These are phyloP conservation scores for Cicer cuneatum DNA, from an alignment of 306 rosid genomes.

Conservation along the genomic window DNA sequence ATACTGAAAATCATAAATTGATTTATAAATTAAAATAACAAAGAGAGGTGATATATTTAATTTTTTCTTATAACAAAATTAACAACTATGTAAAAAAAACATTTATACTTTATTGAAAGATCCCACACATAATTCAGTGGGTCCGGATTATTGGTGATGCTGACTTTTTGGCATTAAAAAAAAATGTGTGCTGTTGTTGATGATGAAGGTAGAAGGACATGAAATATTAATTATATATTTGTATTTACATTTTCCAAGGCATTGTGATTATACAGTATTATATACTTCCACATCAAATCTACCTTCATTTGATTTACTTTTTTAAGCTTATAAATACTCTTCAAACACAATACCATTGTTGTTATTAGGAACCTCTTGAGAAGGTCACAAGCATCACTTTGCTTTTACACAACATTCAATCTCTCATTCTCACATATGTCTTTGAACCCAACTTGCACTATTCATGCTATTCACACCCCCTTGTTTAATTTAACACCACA, in stretches of 20 bases:
- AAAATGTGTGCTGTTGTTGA: constrained; percentile 13
- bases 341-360: constrained; percentile 26
- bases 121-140: constrained; percentile 43
- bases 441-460: constrained; percentile 42
- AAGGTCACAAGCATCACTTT: constrained; percentile 27
- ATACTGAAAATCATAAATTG: no score
- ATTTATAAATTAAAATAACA: no score
- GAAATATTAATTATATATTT: constrained; percentile 23
- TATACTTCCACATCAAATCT: constrained; percentile 57
- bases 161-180: constrained; percentile 44
- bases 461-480: constrained; percentile 10
- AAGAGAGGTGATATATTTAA: no score
- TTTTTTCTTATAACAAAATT: no score
- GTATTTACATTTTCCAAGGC: constrained; percentile 37
- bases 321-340: constrained; percentile 52
- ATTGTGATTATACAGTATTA: constrained; percentile 46
- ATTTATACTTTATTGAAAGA: background rate
- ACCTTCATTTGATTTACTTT: constrained; percentile 30
- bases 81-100: background rate
- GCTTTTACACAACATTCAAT: constrained; percentile 38
- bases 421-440: constrained; percentile 40
- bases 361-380: constrained; percentile 46
- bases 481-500: constrained; percentile 20
- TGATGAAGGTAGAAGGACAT: constrained; percentile 46
- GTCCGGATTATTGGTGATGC: constrained; percentile 41